These are phyloP conservation scores for Astrothelium subdiscretum DNA, from an alignment of 495 filamentous ascomycete genomes.

Conservation along the genomic window DNA sequence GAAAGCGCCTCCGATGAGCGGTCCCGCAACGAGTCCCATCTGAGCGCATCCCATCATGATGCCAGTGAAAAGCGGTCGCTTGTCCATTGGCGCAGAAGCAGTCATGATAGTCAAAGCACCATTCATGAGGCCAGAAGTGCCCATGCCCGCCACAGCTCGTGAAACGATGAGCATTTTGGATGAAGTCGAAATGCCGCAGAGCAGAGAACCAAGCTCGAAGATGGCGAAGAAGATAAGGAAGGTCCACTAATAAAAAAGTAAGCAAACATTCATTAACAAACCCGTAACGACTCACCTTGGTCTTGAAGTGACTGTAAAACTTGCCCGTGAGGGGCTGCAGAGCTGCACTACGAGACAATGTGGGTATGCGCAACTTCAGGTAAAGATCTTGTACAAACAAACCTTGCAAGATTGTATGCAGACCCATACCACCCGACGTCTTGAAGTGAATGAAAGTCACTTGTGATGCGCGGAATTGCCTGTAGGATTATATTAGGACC, in stretches of 20 bases:
- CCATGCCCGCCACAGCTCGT: slow-evolving; percentile 13
- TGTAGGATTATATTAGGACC: slow-evolving; percentile 8
- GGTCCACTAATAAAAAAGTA: slow-evolving; percentile 10
- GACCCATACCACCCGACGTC: slow-evolving; percentile 28
- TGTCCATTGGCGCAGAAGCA: slow-evolving; percentile 12
- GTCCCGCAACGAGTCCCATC: slow-evolving; percentile 22
- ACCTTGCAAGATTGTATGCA: slow-evolving; percentile 22
- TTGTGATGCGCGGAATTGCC: slow-evolving; percentile 25
- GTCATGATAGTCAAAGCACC: slow-evolving; percentile 11
- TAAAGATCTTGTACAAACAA: neutral
- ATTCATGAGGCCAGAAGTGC: slow-evolving; percentile 9
- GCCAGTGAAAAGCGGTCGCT: slow-evolving; percentile 10
- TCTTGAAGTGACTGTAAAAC: slow-evolving; percentile 21
- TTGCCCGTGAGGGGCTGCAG: slow-evolving; percentile 26
- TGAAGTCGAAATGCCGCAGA: slow-evolving; percentile 10
- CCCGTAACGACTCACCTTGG: slow-evolving; percentile 16
- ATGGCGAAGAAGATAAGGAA: slow-evolving; percentile 14
- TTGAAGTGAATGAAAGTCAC: slow-evolving; percentile 22
- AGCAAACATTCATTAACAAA: neutral
- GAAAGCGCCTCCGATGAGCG: slow-evolving; percentile 26
- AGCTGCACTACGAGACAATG: slow-evolving; percentile 15
- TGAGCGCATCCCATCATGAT: slow-evolving; percentile 20
- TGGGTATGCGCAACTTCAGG: neutral
- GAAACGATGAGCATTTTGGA: slow-evolving; percentile 14
- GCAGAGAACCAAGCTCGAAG: slow-evolving; percentile 13